Conservation (phyloP, 768 basidiomycete species). For the Gloeostereum incarnatum region DNA sequence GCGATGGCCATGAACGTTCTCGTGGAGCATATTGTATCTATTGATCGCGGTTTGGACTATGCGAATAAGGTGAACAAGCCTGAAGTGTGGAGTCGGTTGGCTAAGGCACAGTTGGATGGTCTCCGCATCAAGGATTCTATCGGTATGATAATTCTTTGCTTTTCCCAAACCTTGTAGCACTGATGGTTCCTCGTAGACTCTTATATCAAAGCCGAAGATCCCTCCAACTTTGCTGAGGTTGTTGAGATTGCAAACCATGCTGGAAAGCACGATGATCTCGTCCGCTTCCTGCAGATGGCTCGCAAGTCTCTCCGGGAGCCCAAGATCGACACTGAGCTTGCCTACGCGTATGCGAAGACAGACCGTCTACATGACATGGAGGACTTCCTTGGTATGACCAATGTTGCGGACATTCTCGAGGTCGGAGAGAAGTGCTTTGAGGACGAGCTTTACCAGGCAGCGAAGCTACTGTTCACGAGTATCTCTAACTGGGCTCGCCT, state of each 20-base stretch:
- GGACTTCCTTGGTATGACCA: slow-evolving; percentile 97
- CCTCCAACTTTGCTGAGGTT: slow-evolving; percentile 89
- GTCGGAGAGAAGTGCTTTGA: slow-evolving; percentile 99
- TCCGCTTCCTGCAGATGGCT: slow-evolving; percentile 97
- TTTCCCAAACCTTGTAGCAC: slow-evolving; percentile 3
- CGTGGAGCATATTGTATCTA: slow-evolving; percentile 96
- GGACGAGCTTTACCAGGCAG: slow-evolving; percentile 94
- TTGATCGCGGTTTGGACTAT: slow-evolving; percentile 93
- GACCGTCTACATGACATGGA: slow-evolving; percentile 99
- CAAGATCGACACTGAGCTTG: slow-evolving; percentile 95
- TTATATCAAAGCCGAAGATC: slow-evolving; percentile 96
- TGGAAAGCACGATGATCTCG: slow-evolving; percentile 87
- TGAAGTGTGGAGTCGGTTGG: slow-evolving; percentile 94
- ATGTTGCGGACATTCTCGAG: slow-evolving; percentile 92
- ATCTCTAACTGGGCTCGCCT: slow-evolving; percentile 99
- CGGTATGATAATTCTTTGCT: slow-evolving; percentile 36
- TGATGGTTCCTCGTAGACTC: slow-evolving; percentile 48
- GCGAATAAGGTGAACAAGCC: slow-evolving; percentile 95
- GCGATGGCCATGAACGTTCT: slow-evolving; percentile 95
- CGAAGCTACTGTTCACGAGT: slow-evolving; percentile 90
- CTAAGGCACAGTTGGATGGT: slow-evolving; percentile 98
- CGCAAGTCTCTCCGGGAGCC: slow-evolving; percentile 95
- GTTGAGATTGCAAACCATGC: slow-evolving; percentile 94
- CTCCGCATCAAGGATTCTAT: slow-evolving; percentile 97
- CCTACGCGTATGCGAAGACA: slow-evolving; percentile 96